Evolutionary conservation across 2,329 filamentous ascomycete genomes (phyloP).

Genomic region (Trichophyton schoenleinii): DNA sequence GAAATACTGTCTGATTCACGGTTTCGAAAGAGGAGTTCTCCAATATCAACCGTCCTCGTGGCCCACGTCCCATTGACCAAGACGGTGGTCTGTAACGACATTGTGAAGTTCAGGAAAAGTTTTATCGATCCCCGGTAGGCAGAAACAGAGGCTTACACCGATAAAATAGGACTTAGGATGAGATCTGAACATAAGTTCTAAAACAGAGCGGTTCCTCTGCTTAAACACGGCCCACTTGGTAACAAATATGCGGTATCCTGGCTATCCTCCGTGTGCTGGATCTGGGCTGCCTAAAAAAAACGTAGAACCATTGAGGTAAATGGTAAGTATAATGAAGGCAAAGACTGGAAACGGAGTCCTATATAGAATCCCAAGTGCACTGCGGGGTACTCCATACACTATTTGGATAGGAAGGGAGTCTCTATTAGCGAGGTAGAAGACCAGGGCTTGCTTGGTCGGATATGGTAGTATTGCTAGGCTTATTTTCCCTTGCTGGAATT

Average conservation of each 20-base stretch:
- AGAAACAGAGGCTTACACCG: background rate
- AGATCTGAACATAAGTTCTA: background rate
- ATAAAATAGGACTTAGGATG: background rate
- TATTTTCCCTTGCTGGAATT: background rate
- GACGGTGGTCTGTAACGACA: constrained; percentile 15
- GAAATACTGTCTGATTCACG: constrained; percentile 11
- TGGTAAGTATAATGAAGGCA: background rate
- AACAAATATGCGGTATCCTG: background rate
- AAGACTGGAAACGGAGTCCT: background rate
- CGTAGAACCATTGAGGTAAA: background rate
- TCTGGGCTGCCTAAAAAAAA: background rate
- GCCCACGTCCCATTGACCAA: constrained; percentile 14
- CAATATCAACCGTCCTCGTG: constrained; percentile 12
- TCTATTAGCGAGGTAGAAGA: background rate
- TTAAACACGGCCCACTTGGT: background rate
- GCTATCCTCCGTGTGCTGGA: background rate
- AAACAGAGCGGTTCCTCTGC: background rate
- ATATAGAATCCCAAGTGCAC: background rate
- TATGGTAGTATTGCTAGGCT: background rate
- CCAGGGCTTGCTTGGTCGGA: background rate
- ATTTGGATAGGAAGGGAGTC: background rate
- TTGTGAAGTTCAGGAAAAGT: background rate
- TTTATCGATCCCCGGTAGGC: background rate
- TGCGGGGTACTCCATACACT: constrained; percentile 3
- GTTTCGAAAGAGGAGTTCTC: constrained; percentile 12